Evolutionary conservation across 2,329 filamentous ascomycete genomes (phyloP).

Genomic region (Epichloe hybrida): DNA sequence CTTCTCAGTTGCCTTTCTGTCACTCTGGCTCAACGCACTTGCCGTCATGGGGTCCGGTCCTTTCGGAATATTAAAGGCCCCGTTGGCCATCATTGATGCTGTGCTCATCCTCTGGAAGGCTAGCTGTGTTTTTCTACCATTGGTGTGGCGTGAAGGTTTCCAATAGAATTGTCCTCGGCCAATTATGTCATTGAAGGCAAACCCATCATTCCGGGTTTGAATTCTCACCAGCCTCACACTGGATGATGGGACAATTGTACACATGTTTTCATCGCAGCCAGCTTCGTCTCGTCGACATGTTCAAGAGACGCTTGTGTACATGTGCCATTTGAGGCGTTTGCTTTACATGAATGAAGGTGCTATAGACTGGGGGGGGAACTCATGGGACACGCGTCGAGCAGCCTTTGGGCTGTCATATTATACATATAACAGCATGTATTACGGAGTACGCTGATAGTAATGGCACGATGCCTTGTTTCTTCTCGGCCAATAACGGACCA

Average conservation of each 20-base stretch:
- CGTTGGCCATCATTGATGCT: slow-evolving; percentile 51
- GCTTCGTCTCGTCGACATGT: background rate
- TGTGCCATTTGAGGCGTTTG: background rate
- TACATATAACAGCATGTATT: background rate
- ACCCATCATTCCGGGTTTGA: background rate
- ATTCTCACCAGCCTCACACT: background rate
- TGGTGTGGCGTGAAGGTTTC: slow-evolving; percentile 54
- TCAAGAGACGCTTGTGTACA: background rate
- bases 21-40: slow-evolving; percentile 53
- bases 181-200: background rate
- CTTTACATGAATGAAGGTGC: too few species aligned
- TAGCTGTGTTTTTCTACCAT: slow-evolving; percentile 69
- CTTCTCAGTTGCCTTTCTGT: slow-evolving; percentile 81
- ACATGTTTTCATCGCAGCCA: background rate
- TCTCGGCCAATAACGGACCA: background rate
- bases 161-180: slow-evolving; percentile 9
- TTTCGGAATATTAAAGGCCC: slow-evolving; percentile 30
- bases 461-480: background rate
- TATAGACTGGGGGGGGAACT: background rate
- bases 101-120: slow-evolving; percentile 67
- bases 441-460: background rate
- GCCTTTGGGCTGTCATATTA: background rate
- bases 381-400: background rate
- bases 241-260: background rate
- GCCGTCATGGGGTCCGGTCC: slow-evolving; percentile 22